A percentile compares a stretch with the other conserved stretches of the same genome.
phyloP scores from a whole-genome alignment of 2,329 filamentous ascomycete species.

The Ceratocystis harringtonii region DNA sequence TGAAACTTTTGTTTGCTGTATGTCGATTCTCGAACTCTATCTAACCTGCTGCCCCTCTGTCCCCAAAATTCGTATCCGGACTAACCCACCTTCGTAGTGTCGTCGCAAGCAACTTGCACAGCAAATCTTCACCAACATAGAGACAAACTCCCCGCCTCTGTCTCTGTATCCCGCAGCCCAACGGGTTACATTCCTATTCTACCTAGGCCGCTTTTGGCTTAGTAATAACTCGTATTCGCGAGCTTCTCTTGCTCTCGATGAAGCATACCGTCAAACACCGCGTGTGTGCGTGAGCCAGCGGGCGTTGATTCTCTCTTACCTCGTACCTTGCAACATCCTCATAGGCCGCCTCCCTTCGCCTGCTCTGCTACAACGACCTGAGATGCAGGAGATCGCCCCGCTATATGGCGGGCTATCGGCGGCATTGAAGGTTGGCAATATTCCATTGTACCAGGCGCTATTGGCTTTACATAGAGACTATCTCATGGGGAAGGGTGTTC shows the following conservation, averaged over 20 bases:
- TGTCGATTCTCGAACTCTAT: constrained; percentile 19
- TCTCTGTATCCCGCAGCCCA: constrained; percentile 71
- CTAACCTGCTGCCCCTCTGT: neutral
- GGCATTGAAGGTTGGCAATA: constrained; percentile 59
- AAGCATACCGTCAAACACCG: constrained; percentile 60
- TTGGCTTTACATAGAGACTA: constrained; percentile 51
- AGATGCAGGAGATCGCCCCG: constrained; percentile 47
- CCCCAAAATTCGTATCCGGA: constrained; percentile 12
- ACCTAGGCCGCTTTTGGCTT: constrained; percentile 80
- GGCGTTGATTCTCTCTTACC: constrained; percentile 64
- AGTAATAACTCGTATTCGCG: constrained; percentile 69
- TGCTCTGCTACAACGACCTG: constrained; percentile 51
- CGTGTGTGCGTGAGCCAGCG: constrained; percentile 54
- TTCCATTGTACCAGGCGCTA: constrained; percentile 56
- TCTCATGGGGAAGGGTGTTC: constrained; percentile 60
- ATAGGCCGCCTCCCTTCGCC: constrained; percentile 67
- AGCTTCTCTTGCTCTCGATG: constrained; percentile 58
- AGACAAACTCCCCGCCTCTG: constrained; percentile 66
- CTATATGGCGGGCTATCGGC: constrained; percentile 60
- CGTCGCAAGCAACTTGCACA: constrained; percentile 69
- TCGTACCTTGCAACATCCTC: constrained; percentile 70
- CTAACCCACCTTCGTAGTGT: constrained; percentile 35
- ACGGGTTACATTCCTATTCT: constrained; percentile 85
- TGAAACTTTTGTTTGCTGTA: constrained; percentile 76
- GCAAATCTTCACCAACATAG: constrained; percentile 81